Evolutionary conservation across 2,329 filamentous ascomycete species (phyloP), one percentile per base, ranked within the genome.

Genomic region (Colletotrichum godetiae): DNA sequence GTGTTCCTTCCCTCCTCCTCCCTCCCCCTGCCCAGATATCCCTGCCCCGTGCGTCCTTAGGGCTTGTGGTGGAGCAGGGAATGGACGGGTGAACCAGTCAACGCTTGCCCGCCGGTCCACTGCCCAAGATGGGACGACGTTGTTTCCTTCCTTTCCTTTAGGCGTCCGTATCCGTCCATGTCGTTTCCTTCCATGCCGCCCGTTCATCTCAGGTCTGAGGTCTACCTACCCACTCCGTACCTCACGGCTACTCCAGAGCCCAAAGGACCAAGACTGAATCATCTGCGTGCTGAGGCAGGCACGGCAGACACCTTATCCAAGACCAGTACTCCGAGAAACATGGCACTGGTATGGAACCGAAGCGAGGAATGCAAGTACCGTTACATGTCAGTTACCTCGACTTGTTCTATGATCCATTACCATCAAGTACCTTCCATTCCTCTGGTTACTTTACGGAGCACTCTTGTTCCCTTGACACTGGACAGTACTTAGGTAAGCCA

Each of bases 51-150:
- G 52, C 62, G 61, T 35, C n/a, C 22, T 49, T 55, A 7, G 60
- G 22, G 56, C 33, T 57, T n/a, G 15, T 53, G n/a, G 46, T 61
- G 70, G 67, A 31, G 63, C 46, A 58, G 33, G 37, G 64, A 6
- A 55, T 22, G 49, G 58, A 42, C 69, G 60, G 60, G 60, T 72
- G 66, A 73, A 49, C 70, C 70, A 71, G 42, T 71, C 60, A 57
- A 52, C 71, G 60, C 55, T 33, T 55, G 60, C 60, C 56, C 19
- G 67, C 71, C 67, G 67, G 71, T 42, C 67, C 60, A 70, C 67
- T 70, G 60, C 61, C 70, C 60, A 70, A 73, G 70, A 74, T 74
- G 68, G 72, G 68, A 72, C 67, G 67, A 72, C 72, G 58, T 57
- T 67, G 72, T 67, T 74, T 61, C 61, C 33, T 60, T 64, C 67